phyloP scores from a whole-genome alignment of 495 filamentous ascomycete species.

The Physcia stellaris region DNA sequence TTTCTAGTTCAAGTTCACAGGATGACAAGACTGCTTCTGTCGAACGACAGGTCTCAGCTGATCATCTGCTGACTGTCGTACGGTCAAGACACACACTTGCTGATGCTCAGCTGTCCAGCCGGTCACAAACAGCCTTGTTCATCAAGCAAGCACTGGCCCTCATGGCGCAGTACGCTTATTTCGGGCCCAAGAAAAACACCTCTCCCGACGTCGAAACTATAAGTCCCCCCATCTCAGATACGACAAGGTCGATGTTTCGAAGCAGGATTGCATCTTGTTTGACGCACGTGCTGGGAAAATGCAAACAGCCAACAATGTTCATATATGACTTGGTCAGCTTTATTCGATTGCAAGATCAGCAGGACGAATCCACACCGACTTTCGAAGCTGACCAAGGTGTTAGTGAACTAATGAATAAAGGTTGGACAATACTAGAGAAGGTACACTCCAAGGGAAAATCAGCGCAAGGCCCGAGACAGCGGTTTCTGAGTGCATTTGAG shows the following conservation, averaged over 20 bases:
- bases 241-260: slow-evolving; percentile 55
- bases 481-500: slow-evolving; percentile 45
- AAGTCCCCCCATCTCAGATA: slow-evolving; percentile 36
- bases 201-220: slow-evolving; percentile 8
- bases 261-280: slow-evolving; percentile 53
- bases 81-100: slow-evolving; percentile 17
- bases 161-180: slow-evolving; percentile 27
- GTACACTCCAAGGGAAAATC: slow-evolving; percentile 32
- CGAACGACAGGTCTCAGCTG: slow-evolving; percentile 33
- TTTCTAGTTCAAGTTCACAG: slow-evolving; percentile 24
- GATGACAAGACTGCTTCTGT: slow-evolving; percentile 33
- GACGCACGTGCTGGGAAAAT: slow-evolving; percentile 53
- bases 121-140: background rate
- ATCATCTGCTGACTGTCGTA: slow-evolving; percentile 31
- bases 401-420: slow-evolving; percentile 40
- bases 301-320: slow-evolving; percentile 34
- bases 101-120: background rate
- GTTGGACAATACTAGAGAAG: slow-evolving; percentile 52
- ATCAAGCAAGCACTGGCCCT: slow-evolving; percentile 14
- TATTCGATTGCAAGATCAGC: slow-evolving; percentile 34
- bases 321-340: slow-evolving; percentile 37
- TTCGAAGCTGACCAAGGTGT: slow-evolving; percentile 46
- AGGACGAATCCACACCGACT: slow-evolving; percentile 16
- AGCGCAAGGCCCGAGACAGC: slow-evolving; percentile 20
- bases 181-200: slow-evolving; percentile 13